phyloP scores from a whole-genome alignment of 805 yeast genomes.

The Blastobotrys parvus region DNA sequence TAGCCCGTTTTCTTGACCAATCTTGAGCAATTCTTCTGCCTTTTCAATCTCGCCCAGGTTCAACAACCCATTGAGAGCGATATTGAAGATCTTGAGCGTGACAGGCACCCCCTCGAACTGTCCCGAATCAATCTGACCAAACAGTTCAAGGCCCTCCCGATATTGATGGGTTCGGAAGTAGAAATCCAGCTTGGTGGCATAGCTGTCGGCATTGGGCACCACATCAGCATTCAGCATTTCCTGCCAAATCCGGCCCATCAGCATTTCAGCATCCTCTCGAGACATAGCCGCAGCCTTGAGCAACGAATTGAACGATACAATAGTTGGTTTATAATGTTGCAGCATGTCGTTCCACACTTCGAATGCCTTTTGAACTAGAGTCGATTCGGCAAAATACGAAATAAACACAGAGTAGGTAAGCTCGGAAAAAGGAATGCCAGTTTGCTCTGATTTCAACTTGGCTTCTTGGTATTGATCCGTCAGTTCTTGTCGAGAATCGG shows the following conservation, averaged over 20 bases:
- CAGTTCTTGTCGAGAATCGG: constrained; percentile 20
- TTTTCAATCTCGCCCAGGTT: constrained; percentile 33
- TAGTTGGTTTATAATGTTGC: constrained; percentile 31
- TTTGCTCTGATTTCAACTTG: constrained; percentile 5
- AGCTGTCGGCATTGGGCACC: constrained; percentile 41
- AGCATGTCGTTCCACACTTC: constrained; percentile 45
- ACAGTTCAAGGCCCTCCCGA: constrained; percentile 36
- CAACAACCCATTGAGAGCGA: constrained; percentile 38
- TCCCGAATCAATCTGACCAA: constrained; percentile 29
- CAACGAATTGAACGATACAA: constrained; percentile 52
- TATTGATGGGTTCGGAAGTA: constrained; percentile 35
- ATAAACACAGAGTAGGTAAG: constrained; percentile 24
- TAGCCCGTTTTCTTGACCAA: constrained; percentile 28
- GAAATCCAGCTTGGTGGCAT: constrained; percentile 40
- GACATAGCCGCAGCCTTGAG: constrained; percentile 37
- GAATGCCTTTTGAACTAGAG: constrained; percentile 21
- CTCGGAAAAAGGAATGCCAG: constrained; percentile 18
- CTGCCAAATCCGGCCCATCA: constrained; percentile 25
- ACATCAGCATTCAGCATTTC: constrained; percentile 33
- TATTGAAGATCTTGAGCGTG: constrained; percentile 34
- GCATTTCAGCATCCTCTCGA: constrained; percentile 23
- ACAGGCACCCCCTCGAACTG: constrained; percentile 29
- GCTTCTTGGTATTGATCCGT: constrained; percentile 21
- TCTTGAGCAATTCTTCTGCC: constrained; percentile 37
- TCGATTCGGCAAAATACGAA: constrained; percentile 23